These are phyloP conservation scores for Fusarium sp. DNA, from an alignment of 2,329 filamentous ascomycete genomes.

Conservation along the genomic window DNA sequence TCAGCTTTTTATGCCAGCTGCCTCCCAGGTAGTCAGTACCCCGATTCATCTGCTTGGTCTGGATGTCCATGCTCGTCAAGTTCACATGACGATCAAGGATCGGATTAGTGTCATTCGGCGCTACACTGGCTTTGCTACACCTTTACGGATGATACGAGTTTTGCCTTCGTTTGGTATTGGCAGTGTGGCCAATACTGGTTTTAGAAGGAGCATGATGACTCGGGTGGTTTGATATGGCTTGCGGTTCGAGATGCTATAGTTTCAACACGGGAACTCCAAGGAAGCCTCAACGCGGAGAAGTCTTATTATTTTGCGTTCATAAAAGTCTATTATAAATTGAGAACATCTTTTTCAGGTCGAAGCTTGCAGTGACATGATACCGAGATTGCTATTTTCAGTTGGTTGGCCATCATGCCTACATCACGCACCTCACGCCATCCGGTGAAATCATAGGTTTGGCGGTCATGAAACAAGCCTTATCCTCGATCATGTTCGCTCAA, in stretches of 20 bases:
- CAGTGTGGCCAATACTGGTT: constrained; percentile 37
- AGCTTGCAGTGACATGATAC: fast-evolving
- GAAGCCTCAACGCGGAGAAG: constrained; percentile 28
- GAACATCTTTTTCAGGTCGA: not conserved
- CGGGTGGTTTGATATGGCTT: constrained; percentile 5
- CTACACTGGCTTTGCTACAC: constrained; percentile 31
- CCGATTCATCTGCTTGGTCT: constrained; percentile 39
- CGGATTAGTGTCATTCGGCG: constrained; percentile 23
- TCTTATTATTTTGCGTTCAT: not conserved
- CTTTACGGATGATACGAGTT: constrained; percentile 36
- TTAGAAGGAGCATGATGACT: constrained; percentile 34
- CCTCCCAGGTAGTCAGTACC: constrained; percentile 37
- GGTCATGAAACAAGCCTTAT: not conserved
- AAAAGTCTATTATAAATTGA: not conserved
- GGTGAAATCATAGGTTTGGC: no score
- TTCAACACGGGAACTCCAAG: constrained; percentile 30
- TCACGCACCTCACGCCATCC: fast-evolving
- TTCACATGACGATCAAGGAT: constrained; percentile 25
- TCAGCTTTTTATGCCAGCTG: constrained; percentile 36
- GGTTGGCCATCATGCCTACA: not conserved
- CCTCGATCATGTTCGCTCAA: not conserved
- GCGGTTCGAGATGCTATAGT: not conserved
- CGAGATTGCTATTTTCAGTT: not conserved
- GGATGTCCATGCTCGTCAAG: constrained; percentile 32
- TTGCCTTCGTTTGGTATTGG: constrained; percentile 38